phyloP scores from a whole-genome alignment of 768 basidiomycete genomes.

The Tephrocybe sp. region DNA sequence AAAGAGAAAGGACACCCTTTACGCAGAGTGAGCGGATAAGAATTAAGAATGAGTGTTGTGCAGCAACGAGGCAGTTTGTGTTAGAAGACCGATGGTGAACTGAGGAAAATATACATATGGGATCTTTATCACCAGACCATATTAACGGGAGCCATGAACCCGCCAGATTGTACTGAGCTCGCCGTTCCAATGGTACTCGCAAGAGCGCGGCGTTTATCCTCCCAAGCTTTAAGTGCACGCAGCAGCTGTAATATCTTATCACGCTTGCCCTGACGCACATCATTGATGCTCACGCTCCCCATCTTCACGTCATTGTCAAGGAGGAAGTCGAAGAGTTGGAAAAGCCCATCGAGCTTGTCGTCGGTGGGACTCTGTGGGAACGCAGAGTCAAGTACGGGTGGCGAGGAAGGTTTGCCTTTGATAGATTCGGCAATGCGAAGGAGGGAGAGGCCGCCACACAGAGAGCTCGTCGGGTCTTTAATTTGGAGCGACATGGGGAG shows the following conservation, averaged over 20 bases:
- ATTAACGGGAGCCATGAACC: slow-evolving; percentile 31
- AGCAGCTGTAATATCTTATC: slow-evolving; percentile 83
- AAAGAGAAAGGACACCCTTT: too few species aligned
- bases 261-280: slow-evolving; percentile 79
- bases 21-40: too few species aligned
- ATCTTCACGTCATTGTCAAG: slow-evolving; percentile 92
- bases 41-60: too few species aligned
- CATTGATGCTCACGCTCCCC: slow-evolving; percentile 92
- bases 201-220: slow-evolving; percentile 68
- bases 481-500: slow-evolving; percentile 68
- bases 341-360: slow-evolving; percentile 85
- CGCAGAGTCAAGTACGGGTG: slow-evolving; percentile 75
- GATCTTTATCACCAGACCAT: not conserved
- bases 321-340: slow-evolving; percentile 88
- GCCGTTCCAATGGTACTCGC: slow-evolving; percentile 49
- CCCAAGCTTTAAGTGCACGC: slow-evolving; percentile 75
- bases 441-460: slow-evolving; percentile 73
- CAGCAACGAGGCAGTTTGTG: too few species aligned
- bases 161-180: slow-evolving; percentile 33
- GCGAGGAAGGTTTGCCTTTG: slow-evolving; percentile 62
- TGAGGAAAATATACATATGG: too few species aligned
- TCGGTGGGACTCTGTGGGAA: slow-evolving; percentile 71
- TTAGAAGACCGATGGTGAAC: too few species aligned
- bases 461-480: slow-evolving; percentile 39
- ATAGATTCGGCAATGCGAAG: slow-evolving; percentile 85